Percentiles rank a stretch among this genome's conserved stretches.
Conservation (phyloP, 805 yeast species). For the Candida germanica region DNA sequence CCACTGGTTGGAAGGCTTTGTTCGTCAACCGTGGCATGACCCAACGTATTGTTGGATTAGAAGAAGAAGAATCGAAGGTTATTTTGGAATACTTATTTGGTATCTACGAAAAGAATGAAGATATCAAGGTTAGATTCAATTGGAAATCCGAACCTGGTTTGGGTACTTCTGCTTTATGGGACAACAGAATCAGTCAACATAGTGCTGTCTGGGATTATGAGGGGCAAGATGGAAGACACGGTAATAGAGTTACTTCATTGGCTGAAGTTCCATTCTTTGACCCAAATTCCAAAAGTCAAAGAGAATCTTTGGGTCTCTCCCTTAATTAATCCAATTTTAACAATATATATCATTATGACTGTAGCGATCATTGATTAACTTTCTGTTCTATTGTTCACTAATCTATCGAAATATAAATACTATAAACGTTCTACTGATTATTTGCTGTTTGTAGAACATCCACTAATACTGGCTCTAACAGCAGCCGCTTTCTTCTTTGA, state of each 20-base stretch:
- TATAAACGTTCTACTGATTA: too few species aligned
- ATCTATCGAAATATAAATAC: too few species aligned
- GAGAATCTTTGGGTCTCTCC: constrained; percentile 45
- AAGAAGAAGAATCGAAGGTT: constrained; percentile 47
- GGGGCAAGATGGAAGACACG: constrained; percentile 44
- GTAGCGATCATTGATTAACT: too few species aligned
- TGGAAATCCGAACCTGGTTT: constrained; percentile 44
- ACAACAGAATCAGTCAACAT: constrained; percentile 54
- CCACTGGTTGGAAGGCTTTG: constrained; percentile 58
- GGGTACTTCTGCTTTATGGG: constrained; percentile 58
- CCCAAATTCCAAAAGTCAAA: constrained; percentile 46
- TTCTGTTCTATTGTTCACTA: too few species aligned
- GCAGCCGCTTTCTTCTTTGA: constrained; percentile 37
- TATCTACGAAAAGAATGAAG: constrained; percentile 49
- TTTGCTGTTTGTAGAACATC: too few species aligned
- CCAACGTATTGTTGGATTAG: constrained; percentile 48
- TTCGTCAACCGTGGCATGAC: constrained; percentile 52
- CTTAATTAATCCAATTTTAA: constrained; percentile 3
- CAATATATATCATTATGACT: too few species aligned
- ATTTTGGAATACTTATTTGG: constrained; percentile 45
- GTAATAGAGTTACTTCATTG: constrained; percentile 46
- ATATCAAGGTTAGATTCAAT: constrained; percentile 52
- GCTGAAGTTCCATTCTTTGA: constrained; percentile 54
- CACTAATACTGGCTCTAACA: not conserved
- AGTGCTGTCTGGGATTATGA: constrained; percentile 50